Evolutionary conservation across 805 yeast genomes (phyloP).

Genomic region (Ogataea saltuana): DNA sequence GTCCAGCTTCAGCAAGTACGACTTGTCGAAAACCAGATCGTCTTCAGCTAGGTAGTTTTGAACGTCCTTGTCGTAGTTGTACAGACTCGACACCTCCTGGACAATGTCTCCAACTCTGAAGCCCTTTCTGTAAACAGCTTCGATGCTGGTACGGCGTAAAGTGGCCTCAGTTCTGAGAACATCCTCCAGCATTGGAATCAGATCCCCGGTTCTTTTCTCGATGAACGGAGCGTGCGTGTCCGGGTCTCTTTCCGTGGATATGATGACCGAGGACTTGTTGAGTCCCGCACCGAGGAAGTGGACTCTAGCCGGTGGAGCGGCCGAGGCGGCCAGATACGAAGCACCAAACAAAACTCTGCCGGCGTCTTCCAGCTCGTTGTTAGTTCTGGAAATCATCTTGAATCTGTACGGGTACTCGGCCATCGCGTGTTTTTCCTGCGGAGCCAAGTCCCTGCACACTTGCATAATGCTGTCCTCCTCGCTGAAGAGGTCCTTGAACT

Average conservation of each 20-base stretch:
- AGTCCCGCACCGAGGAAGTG: conserved; percentile 35
- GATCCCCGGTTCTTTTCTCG: conserved; percentile 12
- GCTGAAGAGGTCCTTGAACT: conserved; percentile 18
- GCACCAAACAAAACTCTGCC: conserved; percentile 35
- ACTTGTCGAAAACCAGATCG: conserved; percentile 24
- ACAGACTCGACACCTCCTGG: conserved; percentile 6
- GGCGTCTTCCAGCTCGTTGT: conserved; percentile 14
- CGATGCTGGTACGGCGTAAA: conserved; percentile 5
- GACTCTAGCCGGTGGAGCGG: conserved; percentile 34
- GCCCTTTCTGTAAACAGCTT: conserved; percentile 25
- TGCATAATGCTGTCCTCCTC: conserved; percentile 9
- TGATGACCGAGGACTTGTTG: conserved; percentile 25
- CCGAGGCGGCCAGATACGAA: conserved; percentile 30
- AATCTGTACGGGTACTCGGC: conserved; percentile 24
- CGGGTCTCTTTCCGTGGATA: conserved; percentile 25
- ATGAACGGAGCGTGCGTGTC: conserved; percentile 12
- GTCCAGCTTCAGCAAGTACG: conserved; percentile 17
- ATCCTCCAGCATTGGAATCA: conserved; percentile 16
- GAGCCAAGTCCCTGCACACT: conserved; percentile 17
- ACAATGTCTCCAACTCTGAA: conserved; percentile 16
- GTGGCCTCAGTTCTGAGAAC: conserved; percentile 22
- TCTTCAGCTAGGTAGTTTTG: conserved; percentile 17
- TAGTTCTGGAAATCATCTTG: conserved; percentile 24
- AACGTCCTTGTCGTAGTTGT: conserved; percentile 12
- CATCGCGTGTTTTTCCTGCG: conserved; percentile 7